Evolutionary conservation across 2,329 filamentous ascomycete species (phyloP).

Genomic region (Fusarium piperis): DNA sequence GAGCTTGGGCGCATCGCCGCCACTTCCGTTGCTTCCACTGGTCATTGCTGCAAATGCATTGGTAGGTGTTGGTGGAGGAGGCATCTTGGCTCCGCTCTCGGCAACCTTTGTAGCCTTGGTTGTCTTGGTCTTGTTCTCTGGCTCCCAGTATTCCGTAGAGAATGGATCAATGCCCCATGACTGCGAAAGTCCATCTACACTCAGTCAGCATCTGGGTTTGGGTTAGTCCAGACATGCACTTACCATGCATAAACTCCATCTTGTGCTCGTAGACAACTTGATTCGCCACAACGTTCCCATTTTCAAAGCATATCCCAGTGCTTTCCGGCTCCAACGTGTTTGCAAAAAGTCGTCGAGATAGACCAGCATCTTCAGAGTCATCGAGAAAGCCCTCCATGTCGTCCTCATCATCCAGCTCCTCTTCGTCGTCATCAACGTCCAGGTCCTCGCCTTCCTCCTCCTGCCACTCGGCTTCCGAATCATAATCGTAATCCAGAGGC

Average conservation of each 20-base stretch:
- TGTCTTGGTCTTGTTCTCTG: constrained; percentile 47
- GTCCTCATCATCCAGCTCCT: constrained; percentile 77
- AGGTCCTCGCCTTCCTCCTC: constrained; percentile 77
- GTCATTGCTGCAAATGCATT: constrained; percentile 52
- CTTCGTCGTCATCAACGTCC: constrained; percentile 73
- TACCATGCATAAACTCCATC: constrained; percentile 80
- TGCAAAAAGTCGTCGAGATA: constrained; percentile 66
- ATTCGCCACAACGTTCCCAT: constrained; percentile 58
- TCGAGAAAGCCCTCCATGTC: constrained; percentile 93
- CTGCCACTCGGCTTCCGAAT: constrained; percentile 89
- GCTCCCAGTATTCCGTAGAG: constrained; percentile 81
- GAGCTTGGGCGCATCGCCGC: constrained; percentile 41
- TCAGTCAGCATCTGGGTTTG: constrained; percentile 24
- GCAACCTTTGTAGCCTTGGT: constrained; percentile 10
- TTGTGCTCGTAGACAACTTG: constrained; percentile 68
- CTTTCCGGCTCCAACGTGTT: constrained; percentile 79
- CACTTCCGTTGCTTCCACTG: constrained; percentile 17
- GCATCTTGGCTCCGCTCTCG: constrained; percentile 42
- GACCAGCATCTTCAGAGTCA: constrained; percentile 77
- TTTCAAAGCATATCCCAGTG: constrained; percentile 87
- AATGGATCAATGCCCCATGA: constrained; percentile 81
- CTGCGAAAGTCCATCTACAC: constrained; percentile 57
- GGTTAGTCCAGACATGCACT: constrained; percentile 41
- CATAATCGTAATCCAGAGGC: constrained; percentile 81
- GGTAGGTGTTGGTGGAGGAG: constrained; percentile 45